phyloP scores from a whole-genome alignment of 2,329 filamentous ascomycete species.

The Fusarium nygamai region DNA sequence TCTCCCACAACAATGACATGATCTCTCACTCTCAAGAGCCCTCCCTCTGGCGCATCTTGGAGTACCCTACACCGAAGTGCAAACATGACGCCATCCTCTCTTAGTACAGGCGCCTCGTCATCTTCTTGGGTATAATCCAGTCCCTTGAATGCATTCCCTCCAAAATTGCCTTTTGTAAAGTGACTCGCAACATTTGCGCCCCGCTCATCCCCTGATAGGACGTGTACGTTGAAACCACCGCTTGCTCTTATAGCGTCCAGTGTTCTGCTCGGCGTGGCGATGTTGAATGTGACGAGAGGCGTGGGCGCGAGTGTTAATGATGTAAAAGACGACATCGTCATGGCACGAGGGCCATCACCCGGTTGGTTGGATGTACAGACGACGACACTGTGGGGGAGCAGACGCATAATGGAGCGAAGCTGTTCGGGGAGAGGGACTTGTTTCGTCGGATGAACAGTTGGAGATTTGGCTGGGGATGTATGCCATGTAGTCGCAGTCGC shows the following conservation, averaged over 20 bases:
- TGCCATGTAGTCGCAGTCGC: constrained; percentile 42
- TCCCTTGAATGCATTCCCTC: constrained; percentile 50
- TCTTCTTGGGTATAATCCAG: constrained; percentile 20
- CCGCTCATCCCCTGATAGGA: constrained; percentile 58
- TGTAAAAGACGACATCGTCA: constrained; percentile 70
- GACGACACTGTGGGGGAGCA: constrained; percentile 64
- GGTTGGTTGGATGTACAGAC: constrained; percentile 61
- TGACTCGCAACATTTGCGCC: constrained; percentile 63
- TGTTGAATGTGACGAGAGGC: constrained; percentile 66
- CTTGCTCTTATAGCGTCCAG: constrained; percentile 59
- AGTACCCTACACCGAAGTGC: constrained; percentile 57
- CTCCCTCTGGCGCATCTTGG: constrained; percentile 50
- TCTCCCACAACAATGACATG: constrained; percentile 64
- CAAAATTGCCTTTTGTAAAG: constrained; percentile 61
- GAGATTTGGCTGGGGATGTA: constrained; percentile 44
- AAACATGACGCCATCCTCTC: constrained; percentile 63
- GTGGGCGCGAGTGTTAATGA: constrained; percentile 62
- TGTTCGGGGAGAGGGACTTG: constrained; percentile 54
- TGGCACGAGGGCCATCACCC: constrained; percentile 53
- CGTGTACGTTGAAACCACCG: constrained; percentile 63
- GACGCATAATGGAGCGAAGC: constrained; percentile 63
- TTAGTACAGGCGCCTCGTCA: constrained; percentile 54
- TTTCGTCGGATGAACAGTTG: constrained; percentile 49
- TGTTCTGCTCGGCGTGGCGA: constrained; percentile 65
- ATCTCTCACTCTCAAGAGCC: constrained; percentile 60